A percentile compares a stretch with the other conserved stretches of the same genome.
These are phyloP conservation scores for Symmetrospora coprosmae DNA, from an alignment of 768 basidiomycete genomes.

Conservation along the genomic window DNA sequence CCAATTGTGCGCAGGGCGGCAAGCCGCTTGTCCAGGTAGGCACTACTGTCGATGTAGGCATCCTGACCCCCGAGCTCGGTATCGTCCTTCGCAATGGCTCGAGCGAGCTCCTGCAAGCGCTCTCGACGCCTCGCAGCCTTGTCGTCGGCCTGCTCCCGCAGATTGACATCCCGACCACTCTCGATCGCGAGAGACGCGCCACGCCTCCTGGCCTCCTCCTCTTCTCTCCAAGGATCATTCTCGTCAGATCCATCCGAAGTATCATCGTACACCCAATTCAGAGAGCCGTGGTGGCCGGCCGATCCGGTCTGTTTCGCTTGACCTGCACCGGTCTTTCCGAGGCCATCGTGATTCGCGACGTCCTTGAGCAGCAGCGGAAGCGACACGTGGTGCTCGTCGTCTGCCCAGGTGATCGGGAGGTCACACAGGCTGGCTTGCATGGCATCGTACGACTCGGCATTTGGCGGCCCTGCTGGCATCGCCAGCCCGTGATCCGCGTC, in stretches of 20 bases:
- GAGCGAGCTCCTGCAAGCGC: not conserved
- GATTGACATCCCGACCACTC: not conserved
- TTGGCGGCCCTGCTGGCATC: not conserved
- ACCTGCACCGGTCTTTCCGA: not conserved
- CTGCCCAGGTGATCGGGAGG: not conserved
- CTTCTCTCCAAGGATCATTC: slow-evolving; percentile 5
- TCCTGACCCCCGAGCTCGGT: too few species aligned
- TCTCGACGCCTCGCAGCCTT: not conserved
- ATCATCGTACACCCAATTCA: slow-evolving; percentile 4
- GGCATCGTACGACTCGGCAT: not conserved
- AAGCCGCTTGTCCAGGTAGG: too few species aligned
- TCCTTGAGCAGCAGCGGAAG: too few species aligned
- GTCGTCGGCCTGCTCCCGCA: not conserved
- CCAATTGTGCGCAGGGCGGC: too few species aligned
- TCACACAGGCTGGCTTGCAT: not conserved
- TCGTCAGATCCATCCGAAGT: not conserved
- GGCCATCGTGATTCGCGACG: too few species aligned
- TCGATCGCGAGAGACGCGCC: not conserved
- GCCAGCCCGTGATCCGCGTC: not conserved
- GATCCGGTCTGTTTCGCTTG: not conserved
- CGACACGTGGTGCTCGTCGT: too few species aligned
- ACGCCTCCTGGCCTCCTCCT: too few species aligned
- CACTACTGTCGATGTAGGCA: too few species aligned
- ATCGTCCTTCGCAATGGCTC: not conserved
- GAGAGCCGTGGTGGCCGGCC: not conserved